Base-by-base conservation (phyloP, 1,284 basidiomycete genomes). In the Microbotryum saponariae region DNA sequence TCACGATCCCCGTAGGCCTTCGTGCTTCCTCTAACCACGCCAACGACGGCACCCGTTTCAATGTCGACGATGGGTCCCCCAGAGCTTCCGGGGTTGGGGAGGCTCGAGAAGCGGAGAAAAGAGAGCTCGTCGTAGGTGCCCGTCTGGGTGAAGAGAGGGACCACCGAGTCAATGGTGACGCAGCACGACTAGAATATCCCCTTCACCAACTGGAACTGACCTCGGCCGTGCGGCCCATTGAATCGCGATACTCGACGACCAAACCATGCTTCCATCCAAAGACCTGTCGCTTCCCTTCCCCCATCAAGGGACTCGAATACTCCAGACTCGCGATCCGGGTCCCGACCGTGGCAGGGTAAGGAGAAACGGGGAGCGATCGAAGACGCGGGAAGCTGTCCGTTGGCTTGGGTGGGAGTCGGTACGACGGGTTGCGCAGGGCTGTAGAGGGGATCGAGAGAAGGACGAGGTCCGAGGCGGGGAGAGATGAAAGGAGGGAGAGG, bases 11-110 rank as follows among this genome's bases (percentile, higher is more conserved):
- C 66, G 51, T 67, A 63, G 20, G 51, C 49, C 47, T 60, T 59
- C 0, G 58, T 59, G 1, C 60, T 61, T 10, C 66, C 64, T 65
- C 51, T 8, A 29, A 85, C 80, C n/a, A 87, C 77, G 0, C 85
- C 86, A 2, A 88, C 79, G 2, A 88, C 85, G 1, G 83, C 81
- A 2, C 85, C 85, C 45, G 77, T 81, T 67, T 82, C 79, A 58
- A 81, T 78, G 61, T 85, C 83, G 4, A 88, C 78, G 58, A 88
- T 82, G 0, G 86, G 85, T 0, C 85, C 85, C 9, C 86, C 86
- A 54, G 84, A 85, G 23, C 84, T 85, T 12, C 86, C 86, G 1
- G 81, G 79, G 0, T 83, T 82, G 10, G 86, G 86, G 7, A 82
- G 74, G 1, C 81, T 80, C 45, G 77, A 76, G 67, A 84, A 82